Percentiles rank a stretch among this genome's conserved stretches.
phyloP scores from a whole-genome alignment of 2,329 filamentous ascomycete species.

The Penicillium crustosum region DNA sequence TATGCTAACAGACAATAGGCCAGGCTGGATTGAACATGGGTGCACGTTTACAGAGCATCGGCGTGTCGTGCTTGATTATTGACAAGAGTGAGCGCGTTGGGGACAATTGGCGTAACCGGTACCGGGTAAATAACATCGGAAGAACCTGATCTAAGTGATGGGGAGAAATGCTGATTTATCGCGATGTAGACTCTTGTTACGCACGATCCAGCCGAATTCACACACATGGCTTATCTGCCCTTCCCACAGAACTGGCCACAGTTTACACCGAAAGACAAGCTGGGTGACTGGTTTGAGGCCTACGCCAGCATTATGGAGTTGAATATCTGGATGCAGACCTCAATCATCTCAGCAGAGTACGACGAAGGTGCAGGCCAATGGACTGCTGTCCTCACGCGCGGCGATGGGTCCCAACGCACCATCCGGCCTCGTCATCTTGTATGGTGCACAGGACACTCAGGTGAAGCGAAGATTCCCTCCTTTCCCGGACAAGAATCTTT shows the following conservation, averaged over 20 bases:
- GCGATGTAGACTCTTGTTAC: conserved; percentile 25
- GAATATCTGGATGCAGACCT: conserved; percentile 47
- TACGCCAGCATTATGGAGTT: conserved; percentile 53
- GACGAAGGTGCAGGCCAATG: conserved; percentile 41
- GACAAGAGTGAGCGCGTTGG: conserved; percentile 49
- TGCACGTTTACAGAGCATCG: conserved; percentile 44
- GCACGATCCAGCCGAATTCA: conserved; percentile 44
- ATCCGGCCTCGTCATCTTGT: conserved; percentile 49
- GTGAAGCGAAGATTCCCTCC: conserved; percentile 43
- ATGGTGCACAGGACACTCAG: conserved; percentile 49
- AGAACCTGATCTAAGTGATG: not conserved
- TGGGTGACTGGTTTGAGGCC: conserved; percentile 51
- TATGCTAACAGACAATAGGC: conserved; percentile 27
- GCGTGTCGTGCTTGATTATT: conserved; percentile 44
- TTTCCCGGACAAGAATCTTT: conserved; percentile 45
- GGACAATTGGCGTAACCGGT: conserved; percentile 54
- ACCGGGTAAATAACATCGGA: conserved; percentile 35
- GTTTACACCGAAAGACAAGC: conserved; percentile 49
- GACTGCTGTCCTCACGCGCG: conserved; percentile 36
- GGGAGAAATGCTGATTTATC: not conserved
- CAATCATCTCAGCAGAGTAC: conserved; percentile 42
- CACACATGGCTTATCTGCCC: conserved; percentile 40
- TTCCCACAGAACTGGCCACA: conserved; percentile 47
- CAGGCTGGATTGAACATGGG: conserved; percentile 46
- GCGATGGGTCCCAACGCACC: conserved; percentile 29